Conservation (phyloP, 2,329 filamentous ascomycete genomes). For the Colletotrichum graminicola region DNA sequence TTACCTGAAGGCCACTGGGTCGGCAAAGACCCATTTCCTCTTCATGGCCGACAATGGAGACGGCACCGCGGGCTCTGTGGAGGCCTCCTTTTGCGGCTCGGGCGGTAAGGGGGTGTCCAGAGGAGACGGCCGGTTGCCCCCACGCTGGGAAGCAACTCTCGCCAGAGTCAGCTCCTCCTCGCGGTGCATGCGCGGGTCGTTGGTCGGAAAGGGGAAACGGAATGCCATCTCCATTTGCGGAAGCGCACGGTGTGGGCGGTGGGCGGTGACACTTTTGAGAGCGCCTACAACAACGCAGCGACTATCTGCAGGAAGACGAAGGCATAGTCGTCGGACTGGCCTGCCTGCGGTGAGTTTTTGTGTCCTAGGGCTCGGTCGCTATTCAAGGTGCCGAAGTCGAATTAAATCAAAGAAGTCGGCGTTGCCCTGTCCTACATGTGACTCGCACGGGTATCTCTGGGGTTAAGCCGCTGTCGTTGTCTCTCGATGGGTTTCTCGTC, state of each 20-base stretch:
- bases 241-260: conserved; percentile 3
- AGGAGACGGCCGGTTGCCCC: conserved; percentile 43
- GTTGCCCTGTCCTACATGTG: conserved; percentile 17
- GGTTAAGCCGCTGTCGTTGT: conserved; percentile 3
- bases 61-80: conserved; percentile 29
- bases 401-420: conserved; percentile 1
- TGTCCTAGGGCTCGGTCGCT: neutral
- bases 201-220: conserved; percentile 50
- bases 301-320: conserved; percentile 29
- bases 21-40: conserved; percentile 67
- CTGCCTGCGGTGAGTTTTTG: neutral
- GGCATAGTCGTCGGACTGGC: conserved; percentile 27
- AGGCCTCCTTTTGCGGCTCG: conserved; percentile 35
- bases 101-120: conserved; percentile 35
- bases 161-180: conserved; percentile 55
- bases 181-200: conserved; percentile 51
- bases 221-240: conserved; percentile 53
- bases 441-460: conserved; percentile 21
- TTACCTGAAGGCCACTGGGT: conserved; percentile 69
- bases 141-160: conserved; percentile 49
- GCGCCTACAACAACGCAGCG: conserved; percentile 21
- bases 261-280: conserved; percentile 17
- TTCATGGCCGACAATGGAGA: conserved; percentile 48
- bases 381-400: neutral
- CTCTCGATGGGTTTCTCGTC: conserved; percentile 13